Evolutionary conservation across 2,329 filamentous ascomycete genomes (phyloP), one percentile per base, ranked within the genome.

Genomic region (Alternaria dauci): DNA sequence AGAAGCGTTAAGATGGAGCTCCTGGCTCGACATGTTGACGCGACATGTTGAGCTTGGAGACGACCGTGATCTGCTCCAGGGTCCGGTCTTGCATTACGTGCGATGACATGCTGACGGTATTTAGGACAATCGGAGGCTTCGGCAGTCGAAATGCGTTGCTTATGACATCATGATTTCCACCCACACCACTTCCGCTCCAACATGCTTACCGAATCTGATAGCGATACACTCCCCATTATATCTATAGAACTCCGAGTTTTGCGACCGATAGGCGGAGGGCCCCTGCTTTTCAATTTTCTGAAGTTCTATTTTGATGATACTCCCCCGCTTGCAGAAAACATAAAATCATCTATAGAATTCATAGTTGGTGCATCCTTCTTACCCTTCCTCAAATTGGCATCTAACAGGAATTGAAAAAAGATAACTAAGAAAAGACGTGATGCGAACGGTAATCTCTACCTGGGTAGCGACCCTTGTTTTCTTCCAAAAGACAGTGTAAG

Each of bases 151-250:
- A 34, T 9, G 8, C 20, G 9, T 38, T 7, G 53, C 53, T 60
- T 61, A 59, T 32, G 48, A 51, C 39, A 55, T 52, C 44, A 62
- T 62, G 52, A 60, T 52, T 52, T 51, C 28, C 42, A 51, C 32
- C n/a, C 16, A 34, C 14, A 23, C 51, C 14, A 23, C 51, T 5
- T 34, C 18, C 18, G 14, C 20, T 25, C 26, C 23, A 39, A 43
- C 18, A 34, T 28, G 14, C 32, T 26, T 34, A 26, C 51, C 25
- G n/a, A 44, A 4, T 53, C 39, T 1, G 2, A 26, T 26, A 25
- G 5, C 4, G 12, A 14, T 3, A 23, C 6, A 7, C 7, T 16
- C 25, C 11, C 20, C 12, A 18, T 23, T 25, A 16, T 25, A 42
- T 4, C n/a, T n/a, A n/a, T n/a, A n/a, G n/a, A n/a, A n/a, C n/a